Base-by-base conservation (phyloP, 257 asterid species). In the Misopates orontium region DNA sequence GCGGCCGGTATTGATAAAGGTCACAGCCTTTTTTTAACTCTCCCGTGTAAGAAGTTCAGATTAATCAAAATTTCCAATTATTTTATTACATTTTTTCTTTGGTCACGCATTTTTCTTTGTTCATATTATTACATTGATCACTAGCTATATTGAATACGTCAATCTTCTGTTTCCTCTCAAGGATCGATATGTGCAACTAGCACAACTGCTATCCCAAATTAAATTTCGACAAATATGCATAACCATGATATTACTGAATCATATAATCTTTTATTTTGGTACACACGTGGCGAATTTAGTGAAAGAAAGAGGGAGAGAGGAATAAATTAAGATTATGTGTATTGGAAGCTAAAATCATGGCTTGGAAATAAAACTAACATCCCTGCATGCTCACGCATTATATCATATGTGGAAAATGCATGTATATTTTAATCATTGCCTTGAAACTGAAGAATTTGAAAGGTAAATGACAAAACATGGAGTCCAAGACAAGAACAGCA, bases 401-500 rank as follows among this genome's bases (percentile, higher is more conserved):
- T 41, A 51, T 48, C 42, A 20, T 36, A 17, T 42, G 51, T 16
- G 53, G 21, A 65, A 64, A 49, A 63, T 62, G 48, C 45, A 60
- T 67, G 19, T 66, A 23, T 48, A 24, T 13, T 56, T 23, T 47
- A 67, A 78, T 62, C 32, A 74, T 68, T 74, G 67, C 51, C 87
- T 83, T 85, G 68, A 65, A 61, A 70, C 22, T 79, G 79, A 85
- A 85, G 92, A 79, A 79, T 78, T 62, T 69, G 70, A 68, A 67
- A 25, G 56, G 60, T 62, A 71, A 71, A 60, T 51, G 71, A 77
- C 79, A 70, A 77, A 17, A 72, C 68, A 78, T 78, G 87, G 82
- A 84, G 81, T 84, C 87, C 81, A 81, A 78, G 83, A 81, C 83
- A 77, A 72, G 84, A 78, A 62, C 80, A 71, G 70, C 71, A 75